Percentiles rank a stretch among this genome's conserved stretches.
Conservation (phyloP, 331 rosid genomes). For the Telfairia occidentalis region DNA sequence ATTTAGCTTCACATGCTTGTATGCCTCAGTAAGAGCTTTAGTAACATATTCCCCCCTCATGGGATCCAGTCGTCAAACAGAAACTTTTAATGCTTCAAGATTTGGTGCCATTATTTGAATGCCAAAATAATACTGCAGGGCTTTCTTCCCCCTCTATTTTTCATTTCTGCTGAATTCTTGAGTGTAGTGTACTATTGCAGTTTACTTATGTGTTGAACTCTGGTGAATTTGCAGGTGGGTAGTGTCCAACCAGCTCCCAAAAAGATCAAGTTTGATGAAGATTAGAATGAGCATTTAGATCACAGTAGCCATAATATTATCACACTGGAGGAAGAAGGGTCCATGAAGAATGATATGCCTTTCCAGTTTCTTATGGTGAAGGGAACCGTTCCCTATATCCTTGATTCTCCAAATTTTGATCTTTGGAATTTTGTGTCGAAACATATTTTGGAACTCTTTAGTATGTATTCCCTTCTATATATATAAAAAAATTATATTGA, state of each 20-base stretch:
- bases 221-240: conserved; percentile 43
- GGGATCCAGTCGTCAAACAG: background rate
- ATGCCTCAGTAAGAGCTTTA: background rate
- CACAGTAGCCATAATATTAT: background rate
- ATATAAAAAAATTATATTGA: background rate
- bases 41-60: background rate
- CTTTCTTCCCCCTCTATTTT: background rate
- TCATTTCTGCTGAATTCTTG: background rate
- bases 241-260: conserved; percentile 52
- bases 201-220: background rate
- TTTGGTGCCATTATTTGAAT: background rate
- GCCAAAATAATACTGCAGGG: background rate
- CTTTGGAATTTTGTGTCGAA: background rate
- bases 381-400: background rate
- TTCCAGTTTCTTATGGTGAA: background rate
- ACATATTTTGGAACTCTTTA: background rate
- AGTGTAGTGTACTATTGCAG: background rate
- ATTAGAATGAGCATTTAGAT: background rate
- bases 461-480: background rate
- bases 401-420: background rate
- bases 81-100: background rate
- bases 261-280: conserved; percentile 61
- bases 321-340: background rate
- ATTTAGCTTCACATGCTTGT: background rate
- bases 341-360: background rate